phyloP scores from a whole-genome alignment of 1,284 basidiomycete species.

The Mycosarcoma mackinlayi region DNA sequence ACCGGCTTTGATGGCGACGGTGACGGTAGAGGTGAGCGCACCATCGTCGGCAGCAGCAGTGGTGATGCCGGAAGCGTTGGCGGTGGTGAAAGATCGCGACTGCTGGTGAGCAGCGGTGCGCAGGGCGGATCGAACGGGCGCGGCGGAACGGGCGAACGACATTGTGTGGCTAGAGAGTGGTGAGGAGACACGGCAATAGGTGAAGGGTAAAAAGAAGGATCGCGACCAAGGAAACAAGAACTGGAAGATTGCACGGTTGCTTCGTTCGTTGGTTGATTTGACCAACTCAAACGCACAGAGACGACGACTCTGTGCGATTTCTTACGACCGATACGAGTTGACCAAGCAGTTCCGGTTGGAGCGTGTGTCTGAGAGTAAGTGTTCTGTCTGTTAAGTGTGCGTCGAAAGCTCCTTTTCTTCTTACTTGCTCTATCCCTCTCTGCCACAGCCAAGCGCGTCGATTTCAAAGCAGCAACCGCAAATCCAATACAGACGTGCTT shows the following conservation, averaged over 20 bases:
- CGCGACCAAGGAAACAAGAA: conserved; percentile 19
- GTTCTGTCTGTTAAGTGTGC: background rate
- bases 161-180: conserved; percentile 16
- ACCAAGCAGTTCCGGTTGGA: too few relatives aligned
- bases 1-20: conserved; percentile 62
- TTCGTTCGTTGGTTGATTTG: background rate
- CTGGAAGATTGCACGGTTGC: conserved; percentile 8
- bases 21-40: conserved; percentile 59
- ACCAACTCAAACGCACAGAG: background rate
- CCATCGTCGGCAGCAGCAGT: conserved; percentile 59
- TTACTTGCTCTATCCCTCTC: background rate
- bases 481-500: background rate
- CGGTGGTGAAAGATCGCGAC: conserved; percentile 51
- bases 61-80: conserved; percentile 50
- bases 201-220: conserved; percentile 16
- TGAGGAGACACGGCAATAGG: background rate
- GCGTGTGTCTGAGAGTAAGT: too few relatives aligned
- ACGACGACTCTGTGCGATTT: background rate
- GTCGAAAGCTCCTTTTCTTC: background rate
- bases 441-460: background rate
- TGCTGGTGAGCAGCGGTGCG: conserved; percentile 33
- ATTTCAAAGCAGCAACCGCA: conserved; percentile 17
- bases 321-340: conserved; percentile 17
- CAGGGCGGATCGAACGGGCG: conserved; percentile 46
- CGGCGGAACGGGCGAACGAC: conserved; percentile 53